These are phyloP conservation scores for Candida xiaguanensis DNA, from an alignment of 805 yeast species.

Conservation along the genomic window DNA sequence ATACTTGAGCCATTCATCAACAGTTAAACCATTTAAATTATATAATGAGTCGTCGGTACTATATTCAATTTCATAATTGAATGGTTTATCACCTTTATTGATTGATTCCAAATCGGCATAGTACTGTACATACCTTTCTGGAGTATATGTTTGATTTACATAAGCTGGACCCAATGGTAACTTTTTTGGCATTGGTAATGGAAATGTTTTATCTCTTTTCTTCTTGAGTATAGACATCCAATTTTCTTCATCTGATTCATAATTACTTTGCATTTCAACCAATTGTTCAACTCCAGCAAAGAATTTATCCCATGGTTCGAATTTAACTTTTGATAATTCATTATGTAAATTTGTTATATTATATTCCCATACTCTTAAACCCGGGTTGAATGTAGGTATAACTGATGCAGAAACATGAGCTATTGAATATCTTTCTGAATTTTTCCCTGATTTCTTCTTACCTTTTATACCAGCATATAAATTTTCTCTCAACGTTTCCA, in stretches of 20 bases:
- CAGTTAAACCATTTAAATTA: slow-evolving; percentile 51
- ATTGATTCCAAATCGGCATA: slow-evolving; percentile 58
- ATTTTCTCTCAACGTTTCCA: slow-evolving; percentile 52
- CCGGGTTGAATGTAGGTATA: slow-evolving; percentile 83
- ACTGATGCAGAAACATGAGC: slow-evolving; percentile 71
- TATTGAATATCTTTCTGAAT: slow-evolving; percentile 60
- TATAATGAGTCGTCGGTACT: slow-evolving; percentile 61
- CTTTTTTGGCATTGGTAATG: slow-evolving; percentile 51
- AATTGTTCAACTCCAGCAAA: slow-evolving; percentile 44
- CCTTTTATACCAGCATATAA: slow-evolving; percentile 50
- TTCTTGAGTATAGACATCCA: slow-evolving; percentile 1
- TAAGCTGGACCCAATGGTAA: slow-evolving; percentile 73
- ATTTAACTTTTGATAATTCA: slow-evolving; percentile 11
- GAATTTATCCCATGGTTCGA: slow-evolving; percentile 58
- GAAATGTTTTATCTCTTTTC: slow-evolving; percentile 58
- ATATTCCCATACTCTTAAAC: slow-evolving; percentile 83
- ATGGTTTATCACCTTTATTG: slow-evolving; percentile 43
- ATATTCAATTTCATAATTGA: slow-evolving; percentile 64
- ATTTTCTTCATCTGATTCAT: slow-evolving; percentile 12
- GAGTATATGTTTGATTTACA: slow-evolving; percentile 66
- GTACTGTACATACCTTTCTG: slow-evolving; percentile 69
- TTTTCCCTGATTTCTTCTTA: slow-evolving; percentile 36
- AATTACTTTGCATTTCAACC: slow-evolving; percentile 24
- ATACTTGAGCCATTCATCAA: slow-evolving; percentile 56
- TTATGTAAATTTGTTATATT: slow-evolving; percentile 56